Base-by-base conservation (phyloP, 768 basidiomycete species). In the Stropharia rugosoannulata region DNA sequence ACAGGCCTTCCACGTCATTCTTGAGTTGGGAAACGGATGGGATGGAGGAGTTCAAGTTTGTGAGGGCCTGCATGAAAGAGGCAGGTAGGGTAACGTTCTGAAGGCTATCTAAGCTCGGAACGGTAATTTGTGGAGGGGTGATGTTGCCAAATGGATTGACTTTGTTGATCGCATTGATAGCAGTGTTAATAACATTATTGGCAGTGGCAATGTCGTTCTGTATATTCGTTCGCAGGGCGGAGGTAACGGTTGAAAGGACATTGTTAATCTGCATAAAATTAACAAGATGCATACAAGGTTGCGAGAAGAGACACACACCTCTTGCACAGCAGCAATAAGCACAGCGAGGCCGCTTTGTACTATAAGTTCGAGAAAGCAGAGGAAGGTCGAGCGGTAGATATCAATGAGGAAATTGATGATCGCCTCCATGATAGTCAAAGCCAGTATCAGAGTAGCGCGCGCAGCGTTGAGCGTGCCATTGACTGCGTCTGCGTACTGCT, bases 321-420 rank as follows among this genome's bases (percentile, higher is more conserved):
- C 89, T 59, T 93, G 76, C 0, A 94, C 91, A 5, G 93, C 93
- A 46, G 75, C 79, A 48, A 97, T 92, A 44, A 97, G 74, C 52
- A 98, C 73, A 22, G 84, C 80, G 49, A 99, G 76, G 5, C 82
- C 87, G 15, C 94, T 94, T 27, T 86, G 80, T 9, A 99, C 84
- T 19, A 91, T 85, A 42, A 98, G 80, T 70, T 98, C 94, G 60
- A 97, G 74, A 62, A 97, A 94, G 70, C 96, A 99, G 50, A 99
- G 80, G 65, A 96, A 87, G 3, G 95, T 90, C 3, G 94, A 95
- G 39, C 95, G 88, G 67, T 97, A 98, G 44, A 88, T 83, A 71
- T 93, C 89, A 60, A 98, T 82, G 60, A 97, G 82, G 70, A 98
- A 98, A 64, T 91, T 93, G 72, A 95, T 87, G 64, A 95, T 81